Base-by-base conservation (phyloP, 2,329 filamentous ascomycete genomes). In the Pyrenophora graminea region DNA sequence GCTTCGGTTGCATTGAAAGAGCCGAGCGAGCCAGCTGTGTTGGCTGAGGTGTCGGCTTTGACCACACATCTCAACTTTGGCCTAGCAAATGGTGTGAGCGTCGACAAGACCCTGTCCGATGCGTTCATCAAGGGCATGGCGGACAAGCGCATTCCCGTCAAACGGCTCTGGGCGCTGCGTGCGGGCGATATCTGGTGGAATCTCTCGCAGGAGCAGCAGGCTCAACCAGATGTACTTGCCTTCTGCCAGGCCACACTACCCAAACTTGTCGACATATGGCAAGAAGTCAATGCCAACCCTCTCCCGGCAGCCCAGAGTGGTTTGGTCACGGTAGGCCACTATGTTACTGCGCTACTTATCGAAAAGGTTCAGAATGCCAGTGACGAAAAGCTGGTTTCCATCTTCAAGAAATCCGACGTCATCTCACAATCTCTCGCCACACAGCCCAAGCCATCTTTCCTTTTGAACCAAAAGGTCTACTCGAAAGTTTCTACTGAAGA, bases 381-480 rank as follows among this genome's bases (percentile, higher is more conserved):
- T 19, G 78, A 80, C 32, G 77, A 85, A 12, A 83, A 86, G 44
- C 79, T 81, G 61, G 74, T 82, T 36, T 67, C 80, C 3, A 71
- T 86, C 31, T 71, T 83, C 18, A 87, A 88, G 64, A 86, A 85
- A 63, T 80, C 83, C 19, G 78, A 83, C 25, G 75, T 91, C 21
- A 71, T 82, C 19, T 82, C 85, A 42, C 85, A 90, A 62, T 84
- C 85, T 9, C 79, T 96, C 53, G 80, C 81, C 2, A 72, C 86
- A 32, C 85, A 87, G n/a, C 86, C 90, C 0, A 96, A 96, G 70
- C 86, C 89, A 12, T 96, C 93, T 0, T 94, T 96, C 70, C 77
- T 97, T 17, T 80, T 97, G 5, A 96, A 90, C 64, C 82, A 88
- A 30, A 88, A 89, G 55, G 84, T 96, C 4, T 97, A 94, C 74